Evolutionary conservation across 164 flowering plant genomes (phyloP), one percentile per base, ranked within the genome.

Genomic region (Protea cynaroides): DNA sequence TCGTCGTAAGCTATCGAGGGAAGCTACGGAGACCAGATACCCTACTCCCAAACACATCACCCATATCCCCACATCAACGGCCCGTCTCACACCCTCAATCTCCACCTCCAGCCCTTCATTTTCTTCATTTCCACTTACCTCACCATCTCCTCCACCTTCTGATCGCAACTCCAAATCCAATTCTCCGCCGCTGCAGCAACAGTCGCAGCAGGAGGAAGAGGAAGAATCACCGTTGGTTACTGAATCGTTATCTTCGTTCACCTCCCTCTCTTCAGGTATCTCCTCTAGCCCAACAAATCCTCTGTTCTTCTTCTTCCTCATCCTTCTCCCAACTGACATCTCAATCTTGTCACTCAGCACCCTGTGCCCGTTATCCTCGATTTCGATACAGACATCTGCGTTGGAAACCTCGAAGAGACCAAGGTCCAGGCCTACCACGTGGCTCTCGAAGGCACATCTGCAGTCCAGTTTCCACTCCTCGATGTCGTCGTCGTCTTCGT

Each of bases 61-160:
- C 95, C 88, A 88, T 25, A 88, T 74, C 53, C 93, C 95, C 56
- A 86, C 78, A 68, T 91, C 96, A 8, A 88, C 80, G 18, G 87
- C 90, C 96, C 91, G 85, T 43, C 79, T 68, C 34, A 84, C 83
- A 12, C 84, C 86, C 22, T 83, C 86, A 75, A 73, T 67, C 51
- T 69, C 81, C 71, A 53, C 62, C 51, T 68, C 81, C 58, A 23
- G 67, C 38, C 38, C 63, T 29, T 44, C 66, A 5, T 18, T 29
- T 7, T 19, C 69, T 38, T 34, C 54, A 18, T 29, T 50, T 8
- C 37, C 55, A 51, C 37, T 22, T 22, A 25, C 40, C 13, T n/a
- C 23, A 18, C 22, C 19, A 5, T 18, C 17, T 29, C 65, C 78
- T 38, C 40, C 78, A 61, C 72, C 72, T 38, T 69, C 68, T 18